Conservation (phyloP, 1,139 yeast species). For the Yamadazyma trypodendri region DNA sequence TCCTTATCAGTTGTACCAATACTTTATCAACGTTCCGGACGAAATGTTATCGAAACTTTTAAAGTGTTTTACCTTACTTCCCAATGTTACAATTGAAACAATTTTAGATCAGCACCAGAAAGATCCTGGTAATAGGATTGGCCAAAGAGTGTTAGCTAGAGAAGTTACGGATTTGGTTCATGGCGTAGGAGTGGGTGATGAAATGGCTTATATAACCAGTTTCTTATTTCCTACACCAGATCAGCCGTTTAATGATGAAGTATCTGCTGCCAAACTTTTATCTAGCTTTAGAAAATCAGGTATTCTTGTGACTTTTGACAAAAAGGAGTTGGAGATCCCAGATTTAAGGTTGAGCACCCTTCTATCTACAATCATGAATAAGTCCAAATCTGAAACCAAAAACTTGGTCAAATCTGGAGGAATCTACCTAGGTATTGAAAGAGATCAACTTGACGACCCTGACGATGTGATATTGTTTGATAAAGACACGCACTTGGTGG, state of each 20-base stretch:
- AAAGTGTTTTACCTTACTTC: slow-evolving; percentile 76
- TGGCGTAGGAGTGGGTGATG: slow-evolving; percentile 73
- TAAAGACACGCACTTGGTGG: slow-evolving; percentile 50
- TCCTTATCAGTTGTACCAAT: slow-evolving; percentile 83
- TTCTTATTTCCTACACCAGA: slow-evolving; percentile 64
- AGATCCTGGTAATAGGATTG: slow-evolving; percentile 64
- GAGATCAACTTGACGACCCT: slow-evolving; percentile 53
- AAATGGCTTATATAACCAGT: slow-evolving; percentile 62
- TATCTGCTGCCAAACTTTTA: slow-evolving; percentile 54
- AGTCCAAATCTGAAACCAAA: slow-evolving; percentile 53
- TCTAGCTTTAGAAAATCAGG: slow-evolving; percentile 62
- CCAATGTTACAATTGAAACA: slow-evolving; percentile 54
- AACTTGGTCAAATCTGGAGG: slow-evolving; percentile 71
- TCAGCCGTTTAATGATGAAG: slow-evolving; percentile 45
- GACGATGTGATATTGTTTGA: slow-evolving; percentile 50
- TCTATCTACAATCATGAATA: slow-evolving; percentile 36
- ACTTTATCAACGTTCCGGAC: slow-evolving; percentile 78
- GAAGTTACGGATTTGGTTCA: slow-evolving; percentile 88
- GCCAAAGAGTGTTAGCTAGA: slow-evolving; percentile 74
- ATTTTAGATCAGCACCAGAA: slow-evolving; percentile 51
- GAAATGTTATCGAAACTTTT: slow-evolving; percentile 68
- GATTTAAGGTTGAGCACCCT: slow-evolving; percentile 44
- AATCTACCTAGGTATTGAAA: slow-evolving; percentile 62
- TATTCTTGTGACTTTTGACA: slow-evolving; percentile 45
- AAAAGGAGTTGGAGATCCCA: slow-evolving; percentile 33